A percentile compares a stretch with the other conserved stretches of the same genome.
Evolutionary conservation across 352 stramenopile genomes (phyloP).

Genomic region (Globisporangium emineosum): DNA sequence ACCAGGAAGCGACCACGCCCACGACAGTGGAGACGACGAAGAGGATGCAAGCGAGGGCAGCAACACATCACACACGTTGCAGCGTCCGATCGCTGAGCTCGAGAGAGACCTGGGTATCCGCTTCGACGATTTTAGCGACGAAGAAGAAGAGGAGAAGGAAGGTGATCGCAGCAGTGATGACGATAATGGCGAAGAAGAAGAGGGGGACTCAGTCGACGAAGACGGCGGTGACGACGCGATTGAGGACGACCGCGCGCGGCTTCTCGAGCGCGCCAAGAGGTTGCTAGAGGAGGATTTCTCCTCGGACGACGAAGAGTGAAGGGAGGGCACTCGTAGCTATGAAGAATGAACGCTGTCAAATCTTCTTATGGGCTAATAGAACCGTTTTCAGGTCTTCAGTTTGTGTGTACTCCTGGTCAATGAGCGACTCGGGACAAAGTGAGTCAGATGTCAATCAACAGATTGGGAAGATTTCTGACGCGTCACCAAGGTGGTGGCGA

Average conservation of each 20-base stretch:
- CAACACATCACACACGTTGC: slow-evolving; percentile 30
- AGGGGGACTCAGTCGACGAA: slow-evolving; percentile 20
- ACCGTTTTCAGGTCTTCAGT: too few species aligned
- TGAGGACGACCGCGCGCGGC: slow-evolving; percentile 42
- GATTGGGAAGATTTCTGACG: not conserved
- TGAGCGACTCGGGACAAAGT: not conserved
- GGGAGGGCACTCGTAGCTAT: not conserved
- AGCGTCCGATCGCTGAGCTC: slow-evolving; percentile 69
- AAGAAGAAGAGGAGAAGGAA: slow-evolving; percentile 62
- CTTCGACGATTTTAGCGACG: slow-evolving; percentile 60
- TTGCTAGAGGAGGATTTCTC: slow-evolving; percentile 46
- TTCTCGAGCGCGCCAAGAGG: slow-evolving; percentile 48
- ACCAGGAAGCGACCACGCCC: not conserved
- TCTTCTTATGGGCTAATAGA: too few species aligned
- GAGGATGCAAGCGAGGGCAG: slow-evolving; percentile 26
- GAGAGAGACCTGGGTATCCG: slow-evolving; percentile 64
- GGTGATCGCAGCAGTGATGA: slow-evolving; percentile 23
- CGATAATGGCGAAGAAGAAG: not conserved
- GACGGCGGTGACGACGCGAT: slow-evolving; percentile 39
- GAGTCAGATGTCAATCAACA: not conserved
- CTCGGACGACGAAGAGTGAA: slow-evolving; percentile 26
- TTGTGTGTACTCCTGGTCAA: too few species aligned
- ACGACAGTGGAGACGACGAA: slow-evolving; percentile 11
- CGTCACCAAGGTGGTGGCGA: not conserved
- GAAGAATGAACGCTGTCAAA: not conserved